Conservation (phyloP, 1,139 yeast genomes). For the Suhomyces bolitotheri region DNA sequence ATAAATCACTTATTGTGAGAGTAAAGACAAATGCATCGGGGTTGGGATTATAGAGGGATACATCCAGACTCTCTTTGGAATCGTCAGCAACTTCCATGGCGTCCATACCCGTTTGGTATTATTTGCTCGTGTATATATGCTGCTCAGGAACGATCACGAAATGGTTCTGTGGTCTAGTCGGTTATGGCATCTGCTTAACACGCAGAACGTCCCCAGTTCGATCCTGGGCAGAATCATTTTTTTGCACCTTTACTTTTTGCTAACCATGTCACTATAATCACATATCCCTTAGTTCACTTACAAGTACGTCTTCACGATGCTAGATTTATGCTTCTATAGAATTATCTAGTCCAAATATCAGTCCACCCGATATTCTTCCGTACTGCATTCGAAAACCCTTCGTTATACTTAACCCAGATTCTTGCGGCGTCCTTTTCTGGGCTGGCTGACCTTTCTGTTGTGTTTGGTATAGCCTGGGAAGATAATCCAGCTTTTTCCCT, state of each 20-base stretch:
- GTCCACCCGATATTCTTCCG: slow-evolving; percentile 81
- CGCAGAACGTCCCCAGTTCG: slow-evolving; percentile 99
- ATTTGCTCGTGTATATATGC: too few species aligned
- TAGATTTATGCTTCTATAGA: not conserved
- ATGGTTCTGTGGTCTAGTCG: slow-evolving; percentile 85
- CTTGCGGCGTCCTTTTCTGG: too few species aligned
- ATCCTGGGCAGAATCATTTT: slow-evolving; percentile 95
- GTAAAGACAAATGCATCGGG: too few species aligned
- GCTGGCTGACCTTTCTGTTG: not conserved
- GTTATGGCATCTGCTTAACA: slow-evolving; percentile 99
- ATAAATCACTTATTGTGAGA: too few species aligned
- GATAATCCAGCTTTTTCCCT: slow-evolving; percentile 37
- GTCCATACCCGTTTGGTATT: too few species aligned
- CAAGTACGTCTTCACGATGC: not conserved
- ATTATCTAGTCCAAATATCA: slow-evolving; percentile 52
- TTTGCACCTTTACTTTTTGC: slow-evolving; percentile 14
- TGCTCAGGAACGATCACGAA: too few species aligned
- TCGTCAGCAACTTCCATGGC: too few species aligned
- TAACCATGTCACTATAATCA: too few species aligned
- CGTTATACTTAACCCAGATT: slow-evolving; percentile 91
- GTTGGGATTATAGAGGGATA: too few species aligned
- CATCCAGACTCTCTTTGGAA: too few species aligned
- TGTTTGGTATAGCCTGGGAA: slow-evolving; percentile 20
- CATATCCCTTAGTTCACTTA: too few species aligned
- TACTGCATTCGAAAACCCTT: slow-evolving; percentile 94